These are phyloP conservation scores for Seiridium cupressi DNA, from an alignment of 2,329 filamentous ascomycete species.

Conservation along the genomic window DNA sequence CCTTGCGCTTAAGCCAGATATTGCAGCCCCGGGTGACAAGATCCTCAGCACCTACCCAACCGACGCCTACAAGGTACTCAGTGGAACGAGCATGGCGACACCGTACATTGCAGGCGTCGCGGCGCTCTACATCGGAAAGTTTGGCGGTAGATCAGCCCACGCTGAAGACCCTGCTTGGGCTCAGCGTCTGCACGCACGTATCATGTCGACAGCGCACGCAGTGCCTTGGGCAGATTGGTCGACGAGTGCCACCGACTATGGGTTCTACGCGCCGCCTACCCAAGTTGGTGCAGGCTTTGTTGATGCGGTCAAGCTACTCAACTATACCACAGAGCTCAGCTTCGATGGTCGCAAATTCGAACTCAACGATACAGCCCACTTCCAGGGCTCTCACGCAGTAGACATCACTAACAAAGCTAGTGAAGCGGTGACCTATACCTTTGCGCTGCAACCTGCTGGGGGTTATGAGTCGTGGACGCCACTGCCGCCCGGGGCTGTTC, in stretches of 20 bases:
- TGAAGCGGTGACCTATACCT: slow-evolving; percentile 31
- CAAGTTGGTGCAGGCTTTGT: slow-evolving; percentile 39
- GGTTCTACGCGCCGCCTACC: slow-evolving; percentile 30
- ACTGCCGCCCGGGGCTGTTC: slow-evolving; percentile 5
- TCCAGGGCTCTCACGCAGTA: slow-evolving; percentile 29
- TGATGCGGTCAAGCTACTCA: slow-evolving; percentile 33
- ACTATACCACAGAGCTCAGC: slow-evolving; percentile 31
- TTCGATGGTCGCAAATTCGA: slow-evolving; percentile 36
- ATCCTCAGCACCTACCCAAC: slow-evolving; percentile 41
- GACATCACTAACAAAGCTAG: slow-evolving; percentile 35
- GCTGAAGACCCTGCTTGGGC: slow-evolving; percentile 21
- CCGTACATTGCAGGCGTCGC: slow-evolving; percentile 40
- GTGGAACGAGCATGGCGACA: slow-evolving; percentile 46
- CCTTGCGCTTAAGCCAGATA: slow-evolving; percentile 36
- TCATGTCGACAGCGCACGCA: slow-evolving; percentile 26
- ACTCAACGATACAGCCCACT: slow-evolving; percentile 41
- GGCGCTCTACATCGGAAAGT: slow-evolving; percentile 28
- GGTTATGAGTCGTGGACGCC: slow-evolving; percentile 18
- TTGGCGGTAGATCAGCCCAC: slow-evolving; percentile 20
- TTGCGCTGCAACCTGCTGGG: slow-evolving; percentile 23
- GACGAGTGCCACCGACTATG: slow-evolving; percentile 12
- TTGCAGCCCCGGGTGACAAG: slow-evolving; percentile 36
- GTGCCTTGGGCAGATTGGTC: slow-evolving; percentile 25
- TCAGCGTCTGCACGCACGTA: slow-evolving; percentile 19
- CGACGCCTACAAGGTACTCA: slow-evolving; percentile 36